These are phyloP conservation scores for Aspergillus japonicus DNA, from an alignment of 2,329 filamentous ascomycete genomes.

Conservation along the genomic window DNA sequence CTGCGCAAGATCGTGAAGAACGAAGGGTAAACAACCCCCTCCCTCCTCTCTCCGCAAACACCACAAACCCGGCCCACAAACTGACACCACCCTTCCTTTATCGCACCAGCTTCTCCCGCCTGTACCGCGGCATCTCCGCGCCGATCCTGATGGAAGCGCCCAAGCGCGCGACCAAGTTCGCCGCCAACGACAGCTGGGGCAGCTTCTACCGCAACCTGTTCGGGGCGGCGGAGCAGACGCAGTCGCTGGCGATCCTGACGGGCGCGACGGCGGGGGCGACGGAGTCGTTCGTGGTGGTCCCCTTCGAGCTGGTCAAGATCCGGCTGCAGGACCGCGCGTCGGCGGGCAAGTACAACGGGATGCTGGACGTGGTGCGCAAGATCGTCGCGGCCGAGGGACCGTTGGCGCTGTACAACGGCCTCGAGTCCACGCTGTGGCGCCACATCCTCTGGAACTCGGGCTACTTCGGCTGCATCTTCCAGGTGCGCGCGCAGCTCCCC, in stretches of 20 bases:
- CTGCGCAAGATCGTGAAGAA: conserved; percentile 95
- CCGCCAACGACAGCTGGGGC: conserved; percentile 98
- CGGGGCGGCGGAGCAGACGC: conserved; percentile 81
- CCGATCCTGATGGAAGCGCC: conserved; percentile 97
- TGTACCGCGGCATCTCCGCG: conserved; percentile 93
- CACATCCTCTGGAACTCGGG: conserved; percentile 93
- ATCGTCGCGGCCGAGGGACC: conserved; percentile 80
- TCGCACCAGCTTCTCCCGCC: conserved; percentile 67
- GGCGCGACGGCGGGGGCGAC: conserved; percentile 93
- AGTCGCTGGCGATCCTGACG: conserved; percentile 86
- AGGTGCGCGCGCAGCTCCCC: conserved; percentile 82
- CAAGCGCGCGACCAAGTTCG: conserved; percentile 97
- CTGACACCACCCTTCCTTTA: not conserved
- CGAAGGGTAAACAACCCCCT: conserved; percentile 70
- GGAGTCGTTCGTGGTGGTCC: conserved; percentile 94
- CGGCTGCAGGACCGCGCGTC: conserved; percentile 93
- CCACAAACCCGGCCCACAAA: not conserved
- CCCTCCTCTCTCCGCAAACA: not conserved
- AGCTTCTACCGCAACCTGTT: conserved; percentile 88
- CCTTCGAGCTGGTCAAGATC: conserved; percentile 98
- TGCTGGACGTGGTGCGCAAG: conserved; percentile 56
- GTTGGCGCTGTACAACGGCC: conserved; percentile 90
- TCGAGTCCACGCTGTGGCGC: conserved; percentile 95
- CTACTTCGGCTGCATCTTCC: conserved; percentile 98
- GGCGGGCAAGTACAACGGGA: conserved; percentile 66